A percentile compares a stretch with the other conserved stretches of the same genome.
Evolutionary conservation across 2,329 filamentous ascomycete species (phyloP).

Genomic region (Penicillium sp.): DNA sequence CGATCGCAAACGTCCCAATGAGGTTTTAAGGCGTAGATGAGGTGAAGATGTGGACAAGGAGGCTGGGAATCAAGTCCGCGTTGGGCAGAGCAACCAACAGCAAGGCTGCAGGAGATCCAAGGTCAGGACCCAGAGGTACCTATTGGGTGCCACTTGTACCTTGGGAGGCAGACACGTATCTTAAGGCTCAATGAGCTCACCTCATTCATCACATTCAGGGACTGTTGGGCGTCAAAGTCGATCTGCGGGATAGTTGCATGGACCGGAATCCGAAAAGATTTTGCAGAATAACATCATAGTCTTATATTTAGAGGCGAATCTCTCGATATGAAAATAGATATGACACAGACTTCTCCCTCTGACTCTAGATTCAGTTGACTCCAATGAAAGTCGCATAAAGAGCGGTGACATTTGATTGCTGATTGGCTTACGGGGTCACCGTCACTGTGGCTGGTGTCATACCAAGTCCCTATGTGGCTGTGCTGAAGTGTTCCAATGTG

Average conservation of each 20-base stretch:
- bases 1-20: conserved; percentile 12
- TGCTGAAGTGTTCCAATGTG: background rate
- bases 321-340: background rate
- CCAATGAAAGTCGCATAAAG: conserved; percentile 10
- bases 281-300: background rate
- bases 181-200: conserved; percentile 15
- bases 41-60: conserved; percentile 15
- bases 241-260: conserved; percentile 27
- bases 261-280: background rate
- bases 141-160: conserved; percentile 23
- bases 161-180: conserved; percentile 22
- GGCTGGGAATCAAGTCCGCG: conserved; percentile 20
- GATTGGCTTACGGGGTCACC: conserved; percentile 29
- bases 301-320: background rate
- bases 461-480: background rate
- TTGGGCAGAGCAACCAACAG: conserved; percentile 26
- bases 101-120: conserved; percentile 8
- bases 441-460: conserved; percentile 32
- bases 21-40: conserved; percentile 6
- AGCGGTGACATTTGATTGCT: conserved; percentile 30
- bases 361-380: too few relatives aligned
- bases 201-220: conserved; percentile 8
- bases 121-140: conserved; percentile 8
- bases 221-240: conserved; percentile 19
- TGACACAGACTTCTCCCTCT: too few relatives aligned